Evolutionary conservation across 129 eudicot species (phyloP), one percentile per base, ranked within the genome.

Genomic region (Arctium lappa): DNA sequence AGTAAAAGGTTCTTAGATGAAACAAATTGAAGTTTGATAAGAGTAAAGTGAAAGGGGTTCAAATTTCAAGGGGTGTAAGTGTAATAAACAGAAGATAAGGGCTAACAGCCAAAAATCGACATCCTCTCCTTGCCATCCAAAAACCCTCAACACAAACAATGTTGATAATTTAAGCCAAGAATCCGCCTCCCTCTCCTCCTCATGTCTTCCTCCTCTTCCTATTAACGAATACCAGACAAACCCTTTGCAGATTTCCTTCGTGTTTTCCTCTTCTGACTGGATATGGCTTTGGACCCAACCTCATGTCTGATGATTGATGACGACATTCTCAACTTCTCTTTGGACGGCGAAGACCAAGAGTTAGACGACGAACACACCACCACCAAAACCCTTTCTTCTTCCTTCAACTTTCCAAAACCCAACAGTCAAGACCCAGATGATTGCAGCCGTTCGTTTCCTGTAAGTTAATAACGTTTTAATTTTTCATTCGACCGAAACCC

Each of bases 241-340:
- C 56, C 56, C 39, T 32, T 3, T 22, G n/a, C 8, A n/a, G 72
- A 29, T 65, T 77, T 22, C 30, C 38, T 65, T 29, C 69, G 34
- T 42, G 34, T 80, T 75, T 72, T 75, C 42, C 81, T 10, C 69
- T 34, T 33, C 65, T 36, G 48, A 36, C 60, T 73, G 77, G 34
- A 60, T 31, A 76, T 75, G 77, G 75, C 82, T 84, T 46, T 86
- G 34, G 86, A 82, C 85, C 12, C 84, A 32, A 40, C 77, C 31
- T 60, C 68, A 75, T 78, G 84, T 76, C 84, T 92, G 73, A 39
- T 79, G 76, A 82, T 85, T 75, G 90, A 85, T 9, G 94, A 85
- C 6, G 97, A 91, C 92, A 90, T 92, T 63, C 83, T 92, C 73
- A 86, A 92, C 90, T 92, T 92, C 82, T 78, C 89, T 5, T 84